These are phyloP conservation scores for Gigaspora rosea DNA, from an alignment of 192 early-diverging fungal species.

Conservation along the genomic window DNA sequence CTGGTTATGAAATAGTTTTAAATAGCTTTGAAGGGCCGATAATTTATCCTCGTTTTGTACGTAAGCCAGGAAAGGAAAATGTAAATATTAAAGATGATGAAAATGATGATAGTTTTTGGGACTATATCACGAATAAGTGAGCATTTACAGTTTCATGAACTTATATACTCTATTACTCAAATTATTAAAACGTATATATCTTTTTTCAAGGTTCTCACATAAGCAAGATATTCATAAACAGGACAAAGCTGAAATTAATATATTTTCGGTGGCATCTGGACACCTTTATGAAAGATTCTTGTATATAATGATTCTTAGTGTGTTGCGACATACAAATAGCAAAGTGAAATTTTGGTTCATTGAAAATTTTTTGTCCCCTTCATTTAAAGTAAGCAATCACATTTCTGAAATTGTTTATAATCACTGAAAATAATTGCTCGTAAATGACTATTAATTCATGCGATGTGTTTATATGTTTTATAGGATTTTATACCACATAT, in stretches of 20 bases:
- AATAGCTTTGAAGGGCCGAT: constrained; percentile 81
- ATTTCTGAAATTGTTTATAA: background rate
- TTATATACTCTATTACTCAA: background rate
- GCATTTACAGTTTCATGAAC: constrained; percentile 9
- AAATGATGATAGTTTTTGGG: constrained; percentile 56
- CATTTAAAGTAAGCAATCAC: constrained; percentile 76
- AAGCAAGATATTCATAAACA: constrained; percentile 19
- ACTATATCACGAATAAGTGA: constrained; percentile 60
- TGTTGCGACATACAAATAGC: constrained; percentile 83
- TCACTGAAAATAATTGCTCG: no score
- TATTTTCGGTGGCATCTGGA: constrained; percentile 98
- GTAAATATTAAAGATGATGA: constrained; percentile 50
- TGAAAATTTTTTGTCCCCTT: constrained; percentile 95
- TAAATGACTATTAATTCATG: no score
- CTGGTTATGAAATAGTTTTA: constrained; percentile 60
- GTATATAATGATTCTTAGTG: constrained; percentile 95
- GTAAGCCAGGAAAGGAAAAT: constrained; percentile 78
- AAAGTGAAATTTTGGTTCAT: constrained; percentile 99
- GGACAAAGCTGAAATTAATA: constrained; percentile 74
- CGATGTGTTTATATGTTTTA: background rate
- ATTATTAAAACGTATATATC: background rate
- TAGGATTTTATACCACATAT: constrained; percentile 88
- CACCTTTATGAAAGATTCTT: constrained; percentile 98
- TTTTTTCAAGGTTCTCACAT: constrained; percentile 35
- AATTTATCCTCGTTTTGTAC: constrained; percentile 77